Conservation (phyloP, 1,284 basidiomycete genomes). For the Porodaedalea pini region DNA sequence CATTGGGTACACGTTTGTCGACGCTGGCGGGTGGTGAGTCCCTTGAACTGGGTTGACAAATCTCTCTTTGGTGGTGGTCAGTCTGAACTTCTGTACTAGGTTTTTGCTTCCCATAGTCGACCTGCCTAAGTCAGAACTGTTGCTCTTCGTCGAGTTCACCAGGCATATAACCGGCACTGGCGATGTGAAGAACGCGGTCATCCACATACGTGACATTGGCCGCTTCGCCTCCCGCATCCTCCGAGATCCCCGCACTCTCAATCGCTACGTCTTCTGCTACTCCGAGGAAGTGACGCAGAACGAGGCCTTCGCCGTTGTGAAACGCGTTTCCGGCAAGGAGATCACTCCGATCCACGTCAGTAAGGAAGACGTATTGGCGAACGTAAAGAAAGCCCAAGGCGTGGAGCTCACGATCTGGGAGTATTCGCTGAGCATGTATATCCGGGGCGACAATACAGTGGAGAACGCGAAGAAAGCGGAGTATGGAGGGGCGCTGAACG, state of each 20-base stretch:
- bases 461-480: conserved; percentile 21
- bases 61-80: neutral
- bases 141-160: no score
- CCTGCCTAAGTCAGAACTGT: no score
- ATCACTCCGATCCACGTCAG: neutral
- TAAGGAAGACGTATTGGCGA: conserved; percentile 1
- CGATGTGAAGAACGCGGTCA: conserved; percentile 20
- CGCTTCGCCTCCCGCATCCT: conserved; percentile 21
- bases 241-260: conserved; percentile 27
- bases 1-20: conserved; percentile 20
- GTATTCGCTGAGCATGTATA: conserved; percentile 7
- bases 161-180: conserved; percentile 3
- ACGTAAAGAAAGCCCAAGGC: neutral
- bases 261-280: conserved; percentile 29
- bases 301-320: conserved; percentile 3
- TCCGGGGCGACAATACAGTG: conserved; percentile 16
- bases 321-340: neutral
- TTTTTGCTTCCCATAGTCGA: neutral
- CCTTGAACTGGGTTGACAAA: no score
- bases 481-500: conserved; percentile 15
- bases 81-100: conserved; percentile 5
- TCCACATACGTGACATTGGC: conserved; percentile 17
- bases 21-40: conserved; percentile 21
- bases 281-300: conserved; percentile 26
- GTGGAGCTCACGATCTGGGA: neutral